These are phyloP conservation scores for Haplosporangium sp. DNA, from an alignment of 371 early-diverging fungal species.

Conservation along the genomic window DNA sequence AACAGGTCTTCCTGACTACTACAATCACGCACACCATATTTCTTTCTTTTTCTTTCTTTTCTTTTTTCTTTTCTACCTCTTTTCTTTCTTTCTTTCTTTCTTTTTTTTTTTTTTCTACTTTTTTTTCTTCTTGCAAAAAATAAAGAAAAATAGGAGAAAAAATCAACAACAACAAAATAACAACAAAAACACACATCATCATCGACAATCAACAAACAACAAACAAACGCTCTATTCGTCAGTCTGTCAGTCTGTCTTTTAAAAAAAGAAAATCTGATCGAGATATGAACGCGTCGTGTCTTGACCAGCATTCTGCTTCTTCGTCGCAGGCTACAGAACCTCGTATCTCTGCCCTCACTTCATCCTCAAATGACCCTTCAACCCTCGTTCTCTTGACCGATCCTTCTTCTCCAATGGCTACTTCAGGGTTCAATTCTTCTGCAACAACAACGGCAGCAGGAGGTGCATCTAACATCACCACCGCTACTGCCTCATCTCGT, in stretches of 20 bases:
- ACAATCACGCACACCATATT: not conserved
- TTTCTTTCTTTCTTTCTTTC: conserved; percentile 2
- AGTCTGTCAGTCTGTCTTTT: not conserved
- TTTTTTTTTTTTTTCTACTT: conserved; percentile 9
- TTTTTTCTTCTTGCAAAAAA: not conserved
- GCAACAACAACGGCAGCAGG: no score
- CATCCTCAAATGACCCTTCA: conserved; percentile 15
- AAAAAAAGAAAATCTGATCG: not conserved
- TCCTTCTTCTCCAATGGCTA: conserved; percentile 8
- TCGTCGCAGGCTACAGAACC: conserved; percentile 9
- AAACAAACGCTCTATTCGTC: no score
- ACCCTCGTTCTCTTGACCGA: conserved; percentile 19
- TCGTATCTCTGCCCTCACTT: conserved; percentile 19
- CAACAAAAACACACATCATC: not conserved
- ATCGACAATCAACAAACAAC: not conserved
- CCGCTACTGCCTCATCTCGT: conserved; percentile 20
- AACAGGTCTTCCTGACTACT: not conserved
- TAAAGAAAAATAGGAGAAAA: not conserved
- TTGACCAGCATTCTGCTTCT: not conserved
- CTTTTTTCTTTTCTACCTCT: conserved; percentile 9
- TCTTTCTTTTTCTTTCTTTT: not conserved
- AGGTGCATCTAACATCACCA: conserved; percentile 5
- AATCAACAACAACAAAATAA: not conserved
- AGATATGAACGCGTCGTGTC: conserved; percentile 28
- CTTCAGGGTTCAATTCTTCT: conserved; percentile 8